Conservation (phyloP, 805 yeast genomes). For the Cyberlindnera japonica region DNA sequence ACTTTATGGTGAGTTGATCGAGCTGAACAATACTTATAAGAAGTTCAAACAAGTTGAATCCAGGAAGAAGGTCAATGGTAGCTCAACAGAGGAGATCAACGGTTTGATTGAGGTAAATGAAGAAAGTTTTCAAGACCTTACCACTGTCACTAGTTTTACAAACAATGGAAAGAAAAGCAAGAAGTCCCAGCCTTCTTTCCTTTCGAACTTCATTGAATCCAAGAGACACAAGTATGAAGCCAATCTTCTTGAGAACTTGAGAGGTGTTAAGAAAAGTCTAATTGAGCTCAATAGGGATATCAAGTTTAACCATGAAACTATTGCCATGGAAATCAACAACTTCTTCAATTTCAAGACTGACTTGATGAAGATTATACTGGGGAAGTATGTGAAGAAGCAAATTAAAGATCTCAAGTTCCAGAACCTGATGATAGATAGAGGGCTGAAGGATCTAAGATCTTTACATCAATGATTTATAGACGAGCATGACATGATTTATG, state of each 20-base stretch:
- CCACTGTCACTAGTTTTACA: slow-evolving; percentile 21
- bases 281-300: slow-evolving; percentile 43
- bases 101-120: slow-evolving; percentile 28
- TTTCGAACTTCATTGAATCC: slow-evolving; percentile 44
- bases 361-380: slow-evolving; percentile 37
- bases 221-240: slow-evolving; percentile 46
- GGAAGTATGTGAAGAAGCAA: slow-evolving; percentile 30
- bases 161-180: slow-evolving; percentile 9
- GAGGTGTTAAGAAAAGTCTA: slow-evolving; percentile 41
- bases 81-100: slow-evolving; percentile 9
- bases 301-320: slow-evolving; percentile 50
- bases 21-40: slow-evolving; percentile 31
- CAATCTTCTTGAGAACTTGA: slow-evolving; percentile 36
- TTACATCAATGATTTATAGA: background rate
- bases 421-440: slow-evolving; percentile 17
- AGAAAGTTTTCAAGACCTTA: slow-evolving; percentile 22
- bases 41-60: slow-evolving; percentile 25
- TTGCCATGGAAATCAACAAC: slow-evolving; percentile 62
- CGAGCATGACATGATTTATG: background rate
- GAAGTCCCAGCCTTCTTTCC: slow-evolving; percentile 27
- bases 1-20: slow-evolving; percentile 38
- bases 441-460: slow-evolving; percentile 18
- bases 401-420: slow-evolving; percentile 28
- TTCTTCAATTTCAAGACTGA: slow-evolving; percentile 49
- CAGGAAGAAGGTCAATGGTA: slow-evolving; percentile 7